Evolutionary conservation across 1,139 yeast species (phyloP), one percentile per base, ranked within the genome.

Genomic region (Yamadazyma triangularis): DNA sequence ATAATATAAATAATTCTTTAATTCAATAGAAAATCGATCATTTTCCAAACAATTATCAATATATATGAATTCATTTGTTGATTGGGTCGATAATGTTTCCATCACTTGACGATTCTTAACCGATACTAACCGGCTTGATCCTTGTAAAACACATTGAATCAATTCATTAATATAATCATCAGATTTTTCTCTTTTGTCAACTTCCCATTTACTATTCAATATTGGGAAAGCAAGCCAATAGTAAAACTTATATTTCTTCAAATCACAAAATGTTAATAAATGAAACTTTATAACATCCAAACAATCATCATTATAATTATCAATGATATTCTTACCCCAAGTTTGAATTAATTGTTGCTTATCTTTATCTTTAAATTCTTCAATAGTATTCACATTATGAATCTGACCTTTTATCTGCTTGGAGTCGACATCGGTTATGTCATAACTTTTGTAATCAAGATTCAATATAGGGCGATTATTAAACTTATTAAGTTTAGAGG

Each of bases 211-310:
- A 7, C 75, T 60, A 23, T 64, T 60, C 13, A 86, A 56, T 0
- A 74, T 63, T 0, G 97, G 96, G 42, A 77, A 78, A 5, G 89
- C 85, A 44, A 85, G 72, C 98, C 98, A 91, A 56, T 89, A 89
- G 47, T 75, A 83, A 50, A 84, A 91, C 46, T 74, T 79, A 60
- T 84, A 88, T 57, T 84, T 86, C 56, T 91, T 91, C 51, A 91
- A 69, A 53, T 93, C 98, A 3, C 95, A 82, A 58, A 78, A 91
- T 25, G 88, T 68, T 24, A 89, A 61, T 1, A 89, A 50, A 20
- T 66, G 66, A 46, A 88, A 85, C 21, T 57, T 53, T 26, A 50
- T 30, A 4, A 32, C 31, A 11, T 33, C 24, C 0, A 28, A 25
- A 9, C 34, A 34, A 6, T 37, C 36, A 6, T 30, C 27, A 12